Evolutionary conservation across 2,329 filamentous ascomycete species (phyloP), one percentile per base, ranked within the genome.

Genomic region (Clonostachys chloroleuca): DNA sequence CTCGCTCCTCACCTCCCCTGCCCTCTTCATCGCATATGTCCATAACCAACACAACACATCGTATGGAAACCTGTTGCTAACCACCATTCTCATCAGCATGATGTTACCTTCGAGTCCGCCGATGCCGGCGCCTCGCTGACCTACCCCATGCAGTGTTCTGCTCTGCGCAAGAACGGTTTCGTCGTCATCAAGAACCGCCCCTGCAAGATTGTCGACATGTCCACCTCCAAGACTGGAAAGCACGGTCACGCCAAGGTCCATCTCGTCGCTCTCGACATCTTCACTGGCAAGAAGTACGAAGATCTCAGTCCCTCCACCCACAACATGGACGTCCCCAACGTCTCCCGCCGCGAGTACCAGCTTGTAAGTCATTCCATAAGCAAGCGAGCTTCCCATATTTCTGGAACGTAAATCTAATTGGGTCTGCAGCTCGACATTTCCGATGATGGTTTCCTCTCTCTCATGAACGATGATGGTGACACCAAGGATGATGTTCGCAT

Each of bases 141-240:
- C 69, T 96, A 71, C 80, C 94, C 94, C 64, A 95, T 95, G 90
- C 94, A 99, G 84, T 99, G 94, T 79, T 99, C 95, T 79, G 92
- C 95, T 66, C 84, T 99, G 82, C 88, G 94, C 73, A 97, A 99
- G 92, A 95, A 95, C 86, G 92, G 94, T 60, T 87, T 88, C 83
- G 94, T 99, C 74, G 86, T 92, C 73, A 97, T 99, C 80, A 99
- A 99, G 87, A 78, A 81, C 77, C 94, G 94, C 65, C 95, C 94
- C 65, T 99, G 94, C 92, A 99, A 97, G 89, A 99, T 99, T 66
- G 89, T 97, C 74, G 94, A 99, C 70, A 99, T 99, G 95, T 96
- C 91, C 62, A 99, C 94, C 80, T 99, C 94, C 74, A 99, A 99
- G 92, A 99, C 94, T 61, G 94, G 94, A 78, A 99, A 99, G 90